These are phyloP conservation scores for Daedaleopsis sinensis DNA, from an alignment of 768 basidiomycete genomes.

Conservation along the genomic window DNA sequence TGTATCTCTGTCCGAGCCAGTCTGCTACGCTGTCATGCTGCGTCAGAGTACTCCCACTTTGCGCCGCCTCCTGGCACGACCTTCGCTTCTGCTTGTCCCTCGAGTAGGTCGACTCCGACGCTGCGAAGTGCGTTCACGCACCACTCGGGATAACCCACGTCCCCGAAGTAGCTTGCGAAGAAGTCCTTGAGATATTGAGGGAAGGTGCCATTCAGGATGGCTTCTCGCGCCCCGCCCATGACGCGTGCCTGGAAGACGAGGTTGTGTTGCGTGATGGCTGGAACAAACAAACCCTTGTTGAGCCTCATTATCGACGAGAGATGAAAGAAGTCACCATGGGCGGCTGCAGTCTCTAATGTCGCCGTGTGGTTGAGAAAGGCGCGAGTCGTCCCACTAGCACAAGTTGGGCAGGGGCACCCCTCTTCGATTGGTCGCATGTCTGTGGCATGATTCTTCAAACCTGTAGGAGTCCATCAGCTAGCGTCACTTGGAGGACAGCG, in stretches of 20 bases:
- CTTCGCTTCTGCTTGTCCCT: conserved; percentile 48
- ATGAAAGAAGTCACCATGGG: conserved; percentile 61
- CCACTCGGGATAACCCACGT: conserved; percentile 85
- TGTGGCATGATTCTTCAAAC: conserved; percentile 67
- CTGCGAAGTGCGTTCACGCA: conserved; percentile 81
- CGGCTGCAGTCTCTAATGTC: conserved; percentile 83
- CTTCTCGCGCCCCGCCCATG: conserved; percentile 84
- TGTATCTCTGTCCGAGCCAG: not conserved
- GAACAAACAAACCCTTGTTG: not conserved
- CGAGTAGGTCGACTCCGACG: conserved; percentile 83
- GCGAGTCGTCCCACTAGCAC: conserved; percentile 63
- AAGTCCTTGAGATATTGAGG: conserved; percentile 77
- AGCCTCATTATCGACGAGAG: conserved; percentile 11
- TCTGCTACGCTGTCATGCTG: conserved; percentile 7
- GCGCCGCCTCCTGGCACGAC: conserved; percentile 64
- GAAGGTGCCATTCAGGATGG: conserved; percentile 77
- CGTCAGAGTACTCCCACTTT: conserved; percentile 80
- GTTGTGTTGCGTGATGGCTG: conserved; percentile 84
- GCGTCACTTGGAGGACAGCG: not conserved
- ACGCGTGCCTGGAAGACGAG: conserved; percentile 84
- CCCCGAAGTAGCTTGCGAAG: conserved; percentile 77
- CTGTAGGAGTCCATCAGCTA: conserved; percentile 36
- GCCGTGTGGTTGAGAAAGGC: conserved; percentile 77
- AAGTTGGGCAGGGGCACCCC: conserved; percentile 87
- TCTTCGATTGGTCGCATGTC: conserved; percentile 77